These are phyloP conservation scores for Thielaviopsis euricoi DNA, from an alignment of 2,329 filamentous ascomycete genomes.

Conservation along the genomic window DNA sequence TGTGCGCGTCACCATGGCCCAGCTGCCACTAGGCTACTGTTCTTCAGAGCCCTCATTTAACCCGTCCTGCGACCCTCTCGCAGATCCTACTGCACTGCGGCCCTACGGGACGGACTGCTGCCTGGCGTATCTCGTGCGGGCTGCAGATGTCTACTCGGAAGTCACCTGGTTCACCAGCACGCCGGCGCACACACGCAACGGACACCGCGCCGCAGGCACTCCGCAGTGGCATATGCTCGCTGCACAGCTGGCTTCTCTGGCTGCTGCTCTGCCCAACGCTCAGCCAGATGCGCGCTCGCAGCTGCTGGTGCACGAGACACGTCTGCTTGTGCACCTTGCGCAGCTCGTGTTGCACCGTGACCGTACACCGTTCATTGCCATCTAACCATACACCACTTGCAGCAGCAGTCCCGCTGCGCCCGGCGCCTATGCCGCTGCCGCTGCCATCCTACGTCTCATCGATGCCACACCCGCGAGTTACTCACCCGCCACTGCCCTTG, in stretches of 20 bases:
- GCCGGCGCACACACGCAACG: neutral
- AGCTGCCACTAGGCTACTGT: neutral
- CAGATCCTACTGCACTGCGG: neutral
- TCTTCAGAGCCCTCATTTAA: neutral
- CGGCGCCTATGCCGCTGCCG: neutral
- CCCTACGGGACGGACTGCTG: too few relatives aligned
- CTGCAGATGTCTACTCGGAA: constrained; percentile 1
- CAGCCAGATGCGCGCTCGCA: neutral
- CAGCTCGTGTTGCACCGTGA: constrained; percentile 1
- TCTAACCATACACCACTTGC: neutral
- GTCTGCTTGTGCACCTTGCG: neutral
- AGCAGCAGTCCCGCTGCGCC: neutral
- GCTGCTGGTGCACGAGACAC: neutral
- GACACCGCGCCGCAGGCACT: neutral
- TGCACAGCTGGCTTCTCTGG: neutral
- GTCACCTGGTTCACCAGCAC: constrained; percentile 5
- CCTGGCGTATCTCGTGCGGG: constrained; percentile 1
- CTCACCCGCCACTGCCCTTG: neutral
- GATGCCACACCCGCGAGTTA: neutral
- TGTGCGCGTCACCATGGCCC: neutral
- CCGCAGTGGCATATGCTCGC: neutral
- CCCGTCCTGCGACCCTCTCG: neutral
- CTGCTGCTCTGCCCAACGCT: neutral
- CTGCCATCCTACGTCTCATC: neutral
- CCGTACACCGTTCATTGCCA: neutral